Evolutionary conservation across 257 asterid genomes (phyloP).

Genomic region (Galeopsis tetrahit): DNA sequence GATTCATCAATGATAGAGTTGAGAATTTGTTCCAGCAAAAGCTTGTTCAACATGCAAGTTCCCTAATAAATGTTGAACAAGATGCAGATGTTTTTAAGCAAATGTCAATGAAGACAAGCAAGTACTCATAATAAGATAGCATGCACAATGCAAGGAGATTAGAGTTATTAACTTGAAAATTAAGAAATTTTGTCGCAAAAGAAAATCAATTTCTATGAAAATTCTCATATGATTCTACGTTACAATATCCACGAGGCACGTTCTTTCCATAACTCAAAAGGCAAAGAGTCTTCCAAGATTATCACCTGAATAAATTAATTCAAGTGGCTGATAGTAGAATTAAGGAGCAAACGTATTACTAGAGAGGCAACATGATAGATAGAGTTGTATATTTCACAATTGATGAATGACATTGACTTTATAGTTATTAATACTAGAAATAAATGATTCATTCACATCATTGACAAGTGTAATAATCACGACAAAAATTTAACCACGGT

Average conservation of each 20-base stretch:
- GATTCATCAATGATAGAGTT: no score
- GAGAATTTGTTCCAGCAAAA: no score
- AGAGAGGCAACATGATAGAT: background rate
- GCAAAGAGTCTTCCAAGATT: background rate
- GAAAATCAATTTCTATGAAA: no score
- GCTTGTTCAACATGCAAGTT: no score
- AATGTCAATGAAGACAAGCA: no score
- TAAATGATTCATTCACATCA: background rate
- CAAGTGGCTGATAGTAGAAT: background rate
- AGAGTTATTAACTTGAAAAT: no score
- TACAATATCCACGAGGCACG: background rate
- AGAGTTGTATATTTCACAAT: background rate
- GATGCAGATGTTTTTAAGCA: no score
- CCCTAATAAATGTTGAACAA: no score
- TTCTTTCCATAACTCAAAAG: background rate
- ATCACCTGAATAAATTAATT: background rate
- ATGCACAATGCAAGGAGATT: no score
- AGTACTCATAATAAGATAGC: no score
- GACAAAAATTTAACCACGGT: background rate
- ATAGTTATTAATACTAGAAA: no score
- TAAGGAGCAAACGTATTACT: background rate
- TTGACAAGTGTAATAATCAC: background rate
- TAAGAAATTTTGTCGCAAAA: no score
- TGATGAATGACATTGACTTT: background rate
- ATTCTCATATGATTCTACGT: background rate